phyloP scores from a whole-genome alignment of 345 rosid genomes.

The Hirschfeldia incana region DNA sequence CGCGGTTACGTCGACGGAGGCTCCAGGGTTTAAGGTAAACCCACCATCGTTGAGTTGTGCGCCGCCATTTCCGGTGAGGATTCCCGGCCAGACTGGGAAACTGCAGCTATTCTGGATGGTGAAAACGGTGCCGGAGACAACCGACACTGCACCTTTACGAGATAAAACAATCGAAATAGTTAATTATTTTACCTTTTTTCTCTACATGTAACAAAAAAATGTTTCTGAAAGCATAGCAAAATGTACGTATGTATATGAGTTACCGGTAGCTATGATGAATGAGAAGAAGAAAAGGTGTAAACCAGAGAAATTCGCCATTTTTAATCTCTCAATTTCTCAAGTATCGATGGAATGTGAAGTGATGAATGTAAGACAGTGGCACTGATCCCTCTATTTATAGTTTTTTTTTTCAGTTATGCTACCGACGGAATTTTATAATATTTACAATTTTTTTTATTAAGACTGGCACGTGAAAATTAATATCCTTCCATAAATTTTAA shows the following conservation, averaged over 20 bases:
- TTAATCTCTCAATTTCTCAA: neutral
- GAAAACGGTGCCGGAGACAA: slow-evolving; percentile 26
- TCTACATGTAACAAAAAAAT: neutral
- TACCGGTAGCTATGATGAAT: slow-evolving; percentile 27
- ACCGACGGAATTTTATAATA: neutral
- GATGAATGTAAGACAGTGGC: neutral
- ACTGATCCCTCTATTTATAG: slow-evolving; percentile 22
- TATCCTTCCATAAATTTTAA: neutral
- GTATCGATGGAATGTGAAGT: neutral
- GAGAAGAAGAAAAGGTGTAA: slow-evolving; percentile 20
- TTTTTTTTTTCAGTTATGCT: neutral
- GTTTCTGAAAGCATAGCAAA: neutral
- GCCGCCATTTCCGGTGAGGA: slow-evolving; percentile 53
- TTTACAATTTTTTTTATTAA: neutral
- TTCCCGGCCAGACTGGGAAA: slow-evolving; percentile 75
- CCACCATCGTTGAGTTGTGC: slow-evolving; percentile 63
- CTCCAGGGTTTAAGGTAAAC: slow-evolving; percentile 50
- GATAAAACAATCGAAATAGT: neutral
- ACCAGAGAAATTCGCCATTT: slow-evolving; percentile 22
- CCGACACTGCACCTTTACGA: slow-evolving; percentile 21
- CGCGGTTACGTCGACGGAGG: slow-evolving; percentile 48
- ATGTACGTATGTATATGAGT: neutral
- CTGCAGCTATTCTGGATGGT: slow-evolving; percentile 20
- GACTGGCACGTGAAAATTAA: neutral
- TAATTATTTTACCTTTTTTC: neutral